Evolutionary conservation across 139 green algal species (phyloP), one percentile per base, ranked within the genome.

Genomic region (Gonium pectorale): DNA sequence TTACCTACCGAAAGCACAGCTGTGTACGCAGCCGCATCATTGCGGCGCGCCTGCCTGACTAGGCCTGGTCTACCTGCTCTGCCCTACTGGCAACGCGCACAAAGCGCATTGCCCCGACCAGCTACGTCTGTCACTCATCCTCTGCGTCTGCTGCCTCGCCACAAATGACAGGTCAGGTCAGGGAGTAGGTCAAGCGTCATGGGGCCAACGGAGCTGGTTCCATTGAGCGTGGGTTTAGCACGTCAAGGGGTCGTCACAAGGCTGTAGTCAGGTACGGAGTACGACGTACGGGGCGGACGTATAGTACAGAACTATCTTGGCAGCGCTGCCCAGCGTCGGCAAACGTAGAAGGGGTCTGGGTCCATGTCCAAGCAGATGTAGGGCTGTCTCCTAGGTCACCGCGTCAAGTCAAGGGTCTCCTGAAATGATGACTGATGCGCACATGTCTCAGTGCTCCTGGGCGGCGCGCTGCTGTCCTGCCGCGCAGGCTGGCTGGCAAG

Each of bases 341-440:
- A 56, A 77, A 77, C 41, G 43, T 56, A 27, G 17, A 27, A 44
- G 17, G 17, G 41, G 29, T 62, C 5, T 72, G 60, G 75, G 75
- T 82, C 75, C 71, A n/a, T 29, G 75, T 82, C 75, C 75, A 41
- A 82, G 75, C 41, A 67, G 75, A 54, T 26, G 27, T 71, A 59
- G 54, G 73, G 37, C 8, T 40, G 27, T 40, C 31, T 40, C 73
- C 72, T 81, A 81, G 54, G 54, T 51, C 51, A 35, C 27, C n/a
- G 71, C n/a, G n/a, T n/a, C n/a, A n/a, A n/a, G 8, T 63, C 8
- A 63, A 15, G 21, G 38, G n/a, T n/a, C n/a, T n/a, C n/a, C n/a
- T n/a, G n/a, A n/a, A n/a, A n/a, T n/a, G n/a, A n/a, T n/a, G n/a
- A n/a, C n/a, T n/a, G n/a, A n/a, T n/a, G n/a, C n/a, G n/a, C 51